Base-by-base conservation (phyloP, 2,329 filamentous ascomycete species). In the Colletotrichum aenigma region DNA sequence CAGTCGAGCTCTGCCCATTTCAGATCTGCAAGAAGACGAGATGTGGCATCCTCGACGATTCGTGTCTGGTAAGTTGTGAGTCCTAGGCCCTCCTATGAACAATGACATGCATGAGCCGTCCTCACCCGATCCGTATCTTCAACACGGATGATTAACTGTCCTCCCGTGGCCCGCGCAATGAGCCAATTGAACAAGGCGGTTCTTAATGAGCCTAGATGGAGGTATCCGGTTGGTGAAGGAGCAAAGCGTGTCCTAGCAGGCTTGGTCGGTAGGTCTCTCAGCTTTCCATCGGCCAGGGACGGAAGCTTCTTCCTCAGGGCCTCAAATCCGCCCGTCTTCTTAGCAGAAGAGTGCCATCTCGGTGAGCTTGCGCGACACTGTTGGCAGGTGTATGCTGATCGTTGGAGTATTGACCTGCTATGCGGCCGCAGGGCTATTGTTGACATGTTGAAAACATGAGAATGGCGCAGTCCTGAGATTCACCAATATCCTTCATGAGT, bases 141-240 rank as follows among this genome's bases (percentile, higher is more conserved):
- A 77, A 99, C 93, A 12, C 97, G 92, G 66, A 99, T 87, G 13
- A 99, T 86, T 81, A 99, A 99, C 83, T 98, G 94, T 8, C 97
- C 97, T 6, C 94, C 93, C 0, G 97, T 98, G 4, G 94, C 92
- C 81, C 93, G 94, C 1, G 97, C 96, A n/a, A 98, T 89, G 6
- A 99, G 87, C 79, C 96, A 98, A 81, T 98, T 98, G 87, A 96
- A 98, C n/a, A 99, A 86, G 0, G 97, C 97, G 1, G 97, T 99
- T 74, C 97, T 90, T 43, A 99, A 85, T 1, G 96, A 98, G 6
- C 97, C 97, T 15, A 99, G 88, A 85, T 99, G 97, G 28, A 99
- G 89, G 80, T 96, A 96, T 2, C 97, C 97, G 0, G 97, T 99
- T 0, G 97, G 97, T 2, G 97, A 98, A 1, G 97, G 97, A 2